Conservation (phyloP, 495 filamentous ascomycete genomes). For the Podospora sp. region DNA sequence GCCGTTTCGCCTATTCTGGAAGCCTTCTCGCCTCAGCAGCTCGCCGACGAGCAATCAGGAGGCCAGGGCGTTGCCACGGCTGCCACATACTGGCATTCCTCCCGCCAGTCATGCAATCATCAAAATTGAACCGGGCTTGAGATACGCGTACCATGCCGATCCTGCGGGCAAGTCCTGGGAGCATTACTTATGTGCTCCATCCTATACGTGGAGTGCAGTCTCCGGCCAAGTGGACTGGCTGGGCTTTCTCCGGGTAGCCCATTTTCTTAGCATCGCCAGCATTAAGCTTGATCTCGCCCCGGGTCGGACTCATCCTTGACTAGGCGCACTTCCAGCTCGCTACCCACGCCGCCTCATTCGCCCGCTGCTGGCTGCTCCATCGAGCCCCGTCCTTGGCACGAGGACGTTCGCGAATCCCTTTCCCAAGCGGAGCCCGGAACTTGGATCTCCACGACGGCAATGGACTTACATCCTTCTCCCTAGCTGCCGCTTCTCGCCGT, state of each 20-base stretch:
- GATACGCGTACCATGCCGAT: background rate
- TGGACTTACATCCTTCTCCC: background rate
- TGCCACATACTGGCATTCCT: background rate
- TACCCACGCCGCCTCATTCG: constrained; percentile 29
- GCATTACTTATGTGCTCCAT: background rate
- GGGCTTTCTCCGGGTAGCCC: background rate
- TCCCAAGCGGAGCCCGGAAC: background rate
- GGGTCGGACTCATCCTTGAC: background rate
- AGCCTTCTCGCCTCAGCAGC: background rate
- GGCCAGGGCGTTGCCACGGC: background rate
- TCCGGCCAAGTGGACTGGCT: background rate
- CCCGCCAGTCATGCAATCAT: background rate
- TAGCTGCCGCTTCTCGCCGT: background rate
- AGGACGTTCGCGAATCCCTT: background rate
- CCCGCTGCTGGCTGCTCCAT: constrained; percentile 8
- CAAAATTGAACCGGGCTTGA: background rate
- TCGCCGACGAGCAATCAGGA: background rate
- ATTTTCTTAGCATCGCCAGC: background rate
- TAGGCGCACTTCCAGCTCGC: constrained; percentile 21
- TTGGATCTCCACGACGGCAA: background rate
- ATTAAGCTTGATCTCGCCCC: background rate
- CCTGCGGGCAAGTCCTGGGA: background rate
- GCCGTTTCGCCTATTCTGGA: background rate
- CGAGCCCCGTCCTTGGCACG: constrained; percentile 22
- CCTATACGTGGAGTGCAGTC: background rate